A percentile compares a stretch with the other conserved stretches of the same genome.
phyloP scores from a whole-genome alignment of 805 yeast species.

The Yarrowia sp. region DNA sequence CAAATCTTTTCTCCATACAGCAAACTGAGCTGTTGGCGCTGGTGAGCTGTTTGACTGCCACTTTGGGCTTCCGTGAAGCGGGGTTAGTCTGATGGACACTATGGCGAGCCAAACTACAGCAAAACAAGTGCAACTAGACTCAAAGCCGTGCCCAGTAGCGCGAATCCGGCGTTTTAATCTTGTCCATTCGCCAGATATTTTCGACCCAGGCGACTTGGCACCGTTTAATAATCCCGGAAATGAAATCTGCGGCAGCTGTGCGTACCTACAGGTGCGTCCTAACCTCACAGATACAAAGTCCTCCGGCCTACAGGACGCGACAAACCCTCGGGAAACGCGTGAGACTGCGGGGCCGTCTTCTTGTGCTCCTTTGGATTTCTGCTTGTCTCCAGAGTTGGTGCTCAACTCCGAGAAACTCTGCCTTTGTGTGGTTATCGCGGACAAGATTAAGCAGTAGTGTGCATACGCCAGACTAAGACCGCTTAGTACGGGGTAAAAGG shows the following conservation, averaged over 20 bases:
- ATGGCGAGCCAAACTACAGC: too few species aligned
- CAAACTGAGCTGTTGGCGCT: neutral
- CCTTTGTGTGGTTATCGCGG: neutral
- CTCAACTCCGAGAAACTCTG: neutral
- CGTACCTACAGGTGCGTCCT: too few species aligned
- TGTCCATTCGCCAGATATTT: too few species aligned
- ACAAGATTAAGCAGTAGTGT: neutral
- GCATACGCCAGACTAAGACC: neutral
- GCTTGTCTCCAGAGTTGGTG: neutral
- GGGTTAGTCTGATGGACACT: neutral
- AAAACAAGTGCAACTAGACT: too few species aligned
- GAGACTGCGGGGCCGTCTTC: neutral
- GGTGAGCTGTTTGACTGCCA: neutral
- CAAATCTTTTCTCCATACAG: neutral
- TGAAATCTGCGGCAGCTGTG: too few species aligned
- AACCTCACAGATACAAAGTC: too few species aligned
- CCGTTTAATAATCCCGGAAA: neutral
- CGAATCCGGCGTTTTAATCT: too few species aligned
- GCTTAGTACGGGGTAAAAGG: neutral
- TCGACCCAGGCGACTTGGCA: too few species aligned
- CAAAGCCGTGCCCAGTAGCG: too few species aligned
- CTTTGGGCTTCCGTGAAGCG: neutral
- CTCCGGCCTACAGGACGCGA: neutral
- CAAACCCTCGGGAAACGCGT: neutral
- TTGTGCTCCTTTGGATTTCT: too few species aligned